These are phyloP conservation scores for Nymphaea colorata DNA, from an alignment of 164 flowering plant species.

Conservation along the genomic window DNA sequence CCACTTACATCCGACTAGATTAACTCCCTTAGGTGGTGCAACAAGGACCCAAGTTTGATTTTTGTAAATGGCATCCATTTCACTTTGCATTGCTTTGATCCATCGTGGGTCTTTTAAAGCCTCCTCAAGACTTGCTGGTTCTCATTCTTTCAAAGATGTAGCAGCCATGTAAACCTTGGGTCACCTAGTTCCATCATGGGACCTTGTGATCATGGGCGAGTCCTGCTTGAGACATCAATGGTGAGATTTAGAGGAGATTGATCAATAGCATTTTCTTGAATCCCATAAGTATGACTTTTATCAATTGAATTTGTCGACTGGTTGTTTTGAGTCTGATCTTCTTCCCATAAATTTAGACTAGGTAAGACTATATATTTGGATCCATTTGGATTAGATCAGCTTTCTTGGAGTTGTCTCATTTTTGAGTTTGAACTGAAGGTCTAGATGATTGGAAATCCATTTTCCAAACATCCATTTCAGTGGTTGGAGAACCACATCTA, in stretches of 20 bases:
- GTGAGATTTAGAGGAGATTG: background rate
- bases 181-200: background rate
- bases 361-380: background rate
- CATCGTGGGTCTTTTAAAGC: background rate
- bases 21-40: background rate
- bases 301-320: too few relatives aligned
- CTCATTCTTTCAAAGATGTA: background rate
- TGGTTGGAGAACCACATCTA: too few relatives aligned
- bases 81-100: background rate
- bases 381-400: background rate
- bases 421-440: too few relatives aligned
- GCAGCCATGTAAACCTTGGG: background rate
- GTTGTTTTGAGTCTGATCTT: background rate
- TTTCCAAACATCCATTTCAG: too few relatives aligned
- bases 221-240: background rate
- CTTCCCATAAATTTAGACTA: background rate
- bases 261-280: too few relatives aligned
- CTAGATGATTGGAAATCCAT: too few relatives aligned
- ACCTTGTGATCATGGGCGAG: background rate
- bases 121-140: background rate
- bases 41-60: slow-evolving; percentile 3
- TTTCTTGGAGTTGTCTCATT: too few relatives aligned
- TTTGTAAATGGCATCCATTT: background rate
- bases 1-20: slow-evolving; percentile 3
- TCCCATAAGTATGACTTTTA: too few relatives aligned